Evolutionary conservation across 192 early-diverging fungal species (phyloP).

Genomic region (Coemansia sp.): DNA sequence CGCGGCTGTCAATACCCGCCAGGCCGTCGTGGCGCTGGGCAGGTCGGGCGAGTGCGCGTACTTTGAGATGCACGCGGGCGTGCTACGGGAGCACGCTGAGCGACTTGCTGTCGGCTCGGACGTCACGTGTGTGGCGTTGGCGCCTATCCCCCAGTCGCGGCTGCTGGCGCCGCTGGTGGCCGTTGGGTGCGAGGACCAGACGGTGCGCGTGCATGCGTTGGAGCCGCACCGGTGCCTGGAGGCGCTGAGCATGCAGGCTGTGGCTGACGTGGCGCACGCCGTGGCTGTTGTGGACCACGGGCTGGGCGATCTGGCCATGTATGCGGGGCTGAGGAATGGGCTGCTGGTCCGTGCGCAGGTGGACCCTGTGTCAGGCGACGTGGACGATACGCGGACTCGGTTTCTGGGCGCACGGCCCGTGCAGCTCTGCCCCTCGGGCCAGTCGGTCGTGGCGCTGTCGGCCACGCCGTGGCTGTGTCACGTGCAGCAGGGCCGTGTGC

Average conservation of each 20-base stretch:
- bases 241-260: conserved; percentile 73
- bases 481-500: conserved; percentile 70
- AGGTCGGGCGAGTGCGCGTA: conserved; percentile 74
- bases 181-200: conserved; percentile 89
- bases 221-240: conserved; percentile 80
- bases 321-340: conserved; percentile 90
- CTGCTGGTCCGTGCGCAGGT: conserved; percentile 83
- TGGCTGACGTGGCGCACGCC: conserved; percentile 69
- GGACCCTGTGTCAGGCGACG: conserved; percentile 79
- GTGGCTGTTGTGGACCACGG: conserved; percentile 70
- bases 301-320: conserved; percentile 62
- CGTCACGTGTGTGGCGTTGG: conserved; percentile 77
- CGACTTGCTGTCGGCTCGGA: conserved; percentile 71
- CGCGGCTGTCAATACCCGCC: conserved; percentile 82
- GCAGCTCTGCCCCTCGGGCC: conserved; percentile 74
- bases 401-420: conserved; percentile 87
- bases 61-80: conserved; percentile 88
- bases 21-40: conserved; percentile 81
- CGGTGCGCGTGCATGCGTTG: conserved; percentile 86
- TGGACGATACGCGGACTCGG: conserved; percentile 80
- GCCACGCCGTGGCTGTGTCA: conserved; percentile 93
- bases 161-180: conserved; percentile 79
- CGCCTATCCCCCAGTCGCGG: conserved; percentile 77
- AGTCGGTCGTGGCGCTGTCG: conserved; percentile 80
- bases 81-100: conserved; percentile 87